Base-by-base conservation (phyloP, 2,329 filamentous ascomycete species). In the Sporothrix inflata region DNA sequence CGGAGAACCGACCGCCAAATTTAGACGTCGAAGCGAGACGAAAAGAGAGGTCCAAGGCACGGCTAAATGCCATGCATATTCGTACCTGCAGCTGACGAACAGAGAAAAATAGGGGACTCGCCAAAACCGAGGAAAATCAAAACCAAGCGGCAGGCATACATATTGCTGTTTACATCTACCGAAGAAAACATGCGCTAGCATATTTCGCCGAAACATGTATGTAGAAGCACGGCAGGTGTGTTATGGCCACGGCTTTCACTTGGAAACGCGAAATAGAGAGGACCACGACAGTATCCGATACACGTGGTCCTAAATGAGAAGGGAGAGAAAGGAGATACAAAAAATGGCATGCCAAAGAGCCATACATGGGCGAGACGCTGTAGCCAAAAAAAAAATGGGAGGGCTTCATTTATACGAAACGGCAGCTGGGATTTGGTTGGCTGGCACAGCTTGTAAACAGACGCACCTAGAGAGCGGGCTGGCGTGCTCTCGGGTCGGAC, bases 391-490 rank as follows among this genome's bases (percentile, higher is more conserved):
- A 1, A 38, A 30, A 12, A 6, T 19, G 14, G 42, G 14, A 21
- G 7, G 16, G 19, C 27, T 51, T 67, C 65, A 67, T 67, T 21
- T 51, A 67, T 67, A 53, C 65, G 65, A 67, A 67, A 67, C 65
- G 27, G 45, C 19, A 14, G 65, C 21, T 24, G 14, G n/a, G 12
- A 67, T 24, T 67, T 53, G 45, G 45, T 67, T 67, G 65, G 65
- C 19, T 51, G 65, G 11, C 65, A 40, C 16, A 6, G 27, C 8
- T 51, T 67, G 45, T 38, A 38, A 67, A 38, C 16, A 66, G 38
- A 66, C 24, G 16, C 40, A n/a, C 63, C 40, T 42, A 40, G 11
- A 38, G 7, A 12, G 7, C 16, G 21, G 7, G 16, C 9, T 67
- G 27, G n/a, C 19, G 45, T 67, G 65, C 65, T 21, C 45, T 38